Evolutionary conservation across 2,329 filamentous ascomycete genomes (phyloP).

Genomic region (Colletotrichum destructivum): DNA sequence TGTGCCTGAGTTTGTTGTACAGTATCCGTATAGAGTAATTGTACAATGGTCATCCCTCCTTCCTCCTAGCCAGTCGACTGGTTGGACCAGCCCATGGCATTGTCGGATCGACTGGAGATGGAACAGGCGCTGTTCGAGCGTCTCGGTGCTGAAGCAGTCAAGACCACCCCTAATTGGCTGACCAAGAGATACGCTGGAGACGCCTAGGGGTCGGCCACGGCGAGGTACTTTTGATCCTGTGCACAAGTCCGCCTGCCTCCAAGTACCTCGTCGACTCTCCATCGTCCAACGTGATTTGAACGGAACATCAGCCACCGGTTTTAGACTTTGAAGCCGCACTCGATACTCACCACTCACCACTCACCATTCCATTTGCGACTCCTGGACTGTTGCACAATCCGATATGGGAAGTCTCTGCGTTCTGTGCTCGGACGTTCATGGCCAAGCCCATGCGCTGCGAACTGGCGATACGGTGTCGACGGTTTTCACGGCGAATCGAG

Average conservation of each 20-base stretch:
- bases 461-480: neutral
- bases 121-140: constrained; percentile 53
- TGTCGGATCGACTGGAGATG: constrained; percentile 59
- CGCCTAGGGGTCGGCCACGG: constrained; percentile 30
- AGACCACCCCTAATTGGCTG: constrained; percentile 24
- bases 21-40: too few relatives aligned
- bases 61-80: constrained; percentile 3
- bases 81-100: constrained; percentile 44
- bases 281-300: neutral
- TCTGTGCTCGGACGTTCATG: neutral
- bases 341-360: neutral
- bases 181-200: neutral
- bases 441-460: constrained; percentile 1
- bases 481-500: neutral
- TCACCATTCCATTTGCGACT: too few relatives aligned
- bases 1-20: constrained; percentile 9
- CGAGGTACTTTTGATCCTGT: neutral
- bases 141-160: constrained; percentile 39
- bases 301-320: constrained; percentile 22
- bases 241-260: neutral
- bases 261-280: neutral
- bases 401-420: neutral
- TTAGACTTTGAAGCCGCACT: constrained; percentile 28
- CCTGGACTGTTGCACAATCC: constrained; percentile 7
- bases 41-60: constrained; percentile 5